A percentile compares a stretch with the other conserved stretches of the same genome.
These are phyloP conservation scores for Parastagonospora avenae DNA, from an alignment of 2,329 filamentous ascomycete species.

Conservation along the genomic window DNA sequence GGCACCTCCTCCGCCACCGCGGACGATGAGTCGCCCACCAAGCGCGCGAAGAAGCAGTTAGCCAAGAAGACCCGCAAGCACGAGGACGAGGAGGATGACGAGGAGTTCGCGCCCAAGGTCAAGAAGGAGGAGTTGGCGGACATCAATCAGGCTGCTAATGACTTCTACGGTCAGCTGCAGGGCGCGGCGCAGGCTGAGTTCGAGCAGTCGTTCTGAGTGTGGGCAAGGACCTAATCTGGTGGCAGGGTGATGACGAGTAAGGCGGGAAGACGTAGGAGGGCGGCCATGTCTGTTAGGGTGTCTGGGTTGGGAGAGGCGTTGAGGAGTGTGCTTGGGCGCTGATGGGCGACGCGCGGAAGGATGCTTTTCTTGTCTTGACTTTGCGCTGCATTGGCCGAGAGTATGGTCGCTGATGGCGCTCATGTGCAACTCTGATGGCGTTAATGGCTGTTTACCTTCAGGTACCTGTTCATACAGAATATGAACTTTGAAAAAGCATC, in stretches of 20 bases:
- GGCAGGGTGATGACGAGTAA: not conserved
- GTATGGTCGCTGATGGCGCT: too few species aligned
- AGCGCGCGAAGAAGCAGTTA: conserved; percentile 12
- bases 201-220: not conserved
- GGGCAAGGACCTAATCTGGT: not conserved
- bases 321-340: not conserved
- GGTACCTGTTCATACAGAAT: too few species aligned
- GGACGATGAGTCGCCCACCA: conserved; percentile 14
- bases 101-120: conserved; percentile 11
- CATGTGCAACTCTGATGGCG: too few species aligned
- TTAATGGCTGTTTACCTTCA: too few species aligned
- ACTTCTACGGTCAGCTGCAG: not conserved
- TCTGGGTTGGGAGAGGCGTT: not conserved
- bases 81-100: conserved; percentile 24
- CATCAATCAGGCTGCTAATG: not conserved
- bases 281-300: not conserved
- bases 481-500: not conserved
- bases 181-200: not conserved
- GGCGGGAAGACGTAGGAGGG: not conserved
- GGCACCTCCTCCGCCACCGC: not conserved
- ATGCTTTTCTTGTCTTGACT: too few species aligned
- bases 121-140: conserved; percentile 25
- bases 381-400: too few species aligned
- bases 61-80: not conserved
- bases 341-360: not conserved